Evolutionary conservation across 2,329 filamentous ascomycete species (phyloP).

Genomic region (Aureobasidium lini): DNA sequence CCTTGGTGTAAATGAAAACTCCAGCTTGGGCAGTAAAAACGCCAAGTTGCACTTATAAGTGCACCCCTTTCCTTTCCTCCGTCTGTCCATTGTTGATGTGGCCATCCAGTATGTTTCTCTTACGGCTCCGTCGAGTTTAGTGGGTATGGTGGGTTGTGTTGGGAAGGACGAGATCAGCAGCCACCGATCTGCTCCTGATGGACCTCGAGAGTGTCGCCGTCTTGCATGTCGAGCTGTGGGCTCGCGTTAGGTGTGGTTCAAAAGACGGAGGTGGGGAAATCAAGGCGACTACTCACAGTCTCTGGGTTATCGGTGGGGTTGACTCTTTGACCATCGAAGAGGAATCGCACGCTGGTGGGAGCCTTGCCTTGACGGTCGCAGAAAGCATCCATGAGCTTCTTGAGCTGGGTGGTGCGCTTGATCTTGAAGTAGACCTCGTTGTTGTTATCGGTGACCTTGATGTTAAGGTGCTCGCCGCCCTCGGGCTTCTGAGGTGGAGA

Average conservation of each 20-base stretch:
- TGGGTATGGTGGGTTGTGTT: neutral
- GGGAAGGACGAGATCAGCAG: constrained; percentile 17
- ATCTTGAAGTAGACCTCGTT: constrained; percentile 99
- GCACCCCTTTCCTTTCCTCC: neutral
- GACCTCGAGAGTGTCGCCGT: constrained; percentile 92
- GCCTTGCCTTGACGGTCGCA: constrained; percentile 94
- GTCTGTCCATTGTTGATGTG: neutral
- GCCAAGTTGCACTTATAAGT: neutral
- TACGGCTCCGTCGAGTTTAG: neutral
- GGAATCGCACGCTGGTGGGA: constrained; percentile 74
- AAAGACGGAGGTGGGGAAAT: neutral
- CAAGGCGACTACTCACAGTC: constrained; percentile 55
- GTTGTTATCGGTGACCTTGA: constrained; percentile 98
- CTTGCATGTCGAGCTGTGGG: constrained; percentile 83
- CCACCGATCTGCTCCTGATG: constrained; percentile 98
- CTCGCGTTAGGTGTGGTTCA: neutral
- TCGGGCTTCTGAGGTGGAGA: constrained; percentile 33
- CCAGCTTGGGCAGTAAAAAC: neutral
- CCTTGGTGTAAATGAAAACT: neutral
- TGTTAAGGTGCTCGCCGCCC: constrained; percentile 79
- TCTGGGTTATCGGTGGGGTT: constrained; percentile 86
- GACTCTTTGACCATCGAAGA: constrained; percentile 93
- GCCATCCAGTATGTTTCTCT: neutral
- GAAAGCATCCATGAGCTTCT: constrained; percentile 98
- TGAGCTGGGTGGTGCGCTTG: constrained; percentile 89